Percentiles rank a stretch among this genome's conserved stretches.
Evolutionary conservation across 345 rosid species (phyloP).

Genomic region (Streptanthus diversifolius): DNA sequence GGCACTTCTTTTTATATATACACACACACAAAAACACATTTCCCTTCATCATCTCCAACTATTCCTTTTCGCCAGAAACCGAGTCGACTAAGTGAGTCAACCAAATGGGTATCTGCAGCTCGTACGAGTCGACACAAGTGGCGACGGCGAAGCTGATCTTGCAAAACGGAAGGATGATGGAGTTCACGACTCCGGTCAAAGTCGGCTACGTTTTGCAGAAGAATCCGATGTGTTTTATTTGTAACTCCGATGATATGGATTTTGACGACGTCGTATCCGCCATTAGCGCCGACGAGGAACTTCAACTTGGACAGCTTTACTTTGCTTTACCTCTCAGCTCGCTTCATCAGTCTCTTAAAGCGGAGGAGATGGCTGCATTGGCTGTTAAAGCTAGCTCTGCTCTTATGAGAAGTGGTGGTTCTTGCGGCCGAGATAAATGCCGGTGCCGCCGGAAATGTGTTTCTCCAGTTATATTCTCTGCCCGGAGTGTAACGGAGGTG

Average conservation of each 20-base stretch:
- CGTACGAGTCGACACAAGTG: slow-evolving; percentile 57
- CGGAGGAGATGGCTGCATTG: slow-evolving; percentile 97
- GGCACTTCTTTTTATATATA: slow-evolving; percentile 30
- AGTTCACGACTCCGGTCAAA: slow-evolving; percentile 67
- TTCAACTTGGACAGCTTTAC: slow-evolving; percentile 79
- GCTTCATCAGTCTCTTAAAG: slow-evolving; percentile 54
- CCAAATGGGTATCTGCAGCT: slow-evolving; percentile 78
- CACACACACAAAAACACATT: neutral
- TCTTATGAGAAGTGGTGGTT: slow-evolving; percentile 31
- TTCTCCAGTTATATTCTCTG: slow-evolving; percentile 36
- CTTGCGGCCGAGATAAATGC: slow-evolving; percentile 42
- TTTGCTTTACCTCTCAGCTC: slow-evolving; percentile 68
- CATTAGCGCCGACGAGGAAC: slow-evolving; percentile 58
- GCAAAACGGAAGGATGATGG: slow-evolving; percentile 71
- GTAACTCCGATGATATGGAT: slow-evolving; percentile 94
- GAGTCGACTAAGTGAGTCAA: slow-evolving; percentile 14
- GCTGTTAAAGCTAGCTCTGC: slow-evolving; percentile 97
- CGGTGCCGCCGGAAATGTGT: slow-evolving; percentile 43
- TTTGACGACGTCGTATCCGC: slow-evolving; percentile 72
- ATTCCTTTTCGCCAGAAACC: neutral
- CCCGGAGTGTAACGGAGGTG: slow-evolving; percentile 17
- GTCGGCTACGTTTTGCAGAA: slow-evolving; percentile 59
- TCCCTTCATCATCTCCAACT: slow-evolving; percentile 1
- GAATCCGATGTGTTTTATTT: slow-evolving; percentile 62
- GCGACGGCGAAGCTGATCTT: slow-evolving; percentile 77